These are phyloP conservation scores for Roridomyces roridus DNA, from an alignment of 768 basidiomycete species.

Conservation along the genomic window DNA sequence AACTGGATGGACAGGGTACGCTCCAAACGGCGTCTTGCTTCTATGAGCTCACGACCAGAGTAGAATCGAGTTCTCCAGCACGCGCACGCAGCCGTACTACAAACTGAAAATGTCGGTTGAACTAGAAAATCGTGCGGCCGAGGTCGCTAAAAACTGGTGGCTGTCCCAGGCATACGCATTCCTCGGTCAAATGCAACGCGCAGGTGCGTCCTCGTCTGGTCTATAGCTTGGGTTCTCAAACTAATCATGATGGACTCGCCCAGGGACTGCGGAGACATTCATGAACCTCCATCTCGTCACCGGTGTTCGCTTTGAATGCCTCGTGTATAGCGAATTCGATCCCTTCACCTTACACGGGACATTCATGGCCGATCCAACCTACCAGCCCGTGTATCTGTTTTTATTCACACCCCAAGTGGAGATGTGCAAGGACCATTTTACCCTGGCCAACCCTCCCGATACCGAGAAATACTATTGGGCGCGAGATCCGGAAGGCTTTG, in stretches of 20 bases:
- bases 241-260: too few relatives aligned
- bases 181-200: too few relatives aligned
- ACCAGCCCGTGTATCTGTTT: neutral
- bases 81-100: too few relatives aligned
- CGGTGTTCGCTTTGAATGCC: neutral
- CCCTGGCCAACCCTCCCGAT: neutral
- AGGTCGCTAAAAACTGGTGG: too few relatives aligned
- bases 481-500: neutral
- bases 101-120: too few relatives aligned
- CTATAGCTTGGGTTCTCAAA: too few relatives aligned
- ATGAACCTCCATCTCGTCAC: neutral
- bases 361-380: neutral
- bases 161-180: too few relatives aligned
- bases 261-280: neutral
- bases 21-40: too few relatives aligned
- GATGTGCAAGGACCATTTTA: neutral
- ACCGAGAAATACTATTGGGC: neutral
- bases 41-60: neutral
- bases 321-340: neutral
- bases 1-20: conserved; percentile 2
- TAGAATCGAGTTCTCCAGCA: neutral
- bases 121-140: too few relatives aligned
- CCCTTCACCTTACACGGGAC: neutral
- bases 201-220: too few relatives aligned
- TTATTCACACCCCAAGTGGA: neutral